Base-by-base conservation (phyloP, 2,329 filamentous ascomycete genomes). In the Grosmannia penicillata region DNA sequence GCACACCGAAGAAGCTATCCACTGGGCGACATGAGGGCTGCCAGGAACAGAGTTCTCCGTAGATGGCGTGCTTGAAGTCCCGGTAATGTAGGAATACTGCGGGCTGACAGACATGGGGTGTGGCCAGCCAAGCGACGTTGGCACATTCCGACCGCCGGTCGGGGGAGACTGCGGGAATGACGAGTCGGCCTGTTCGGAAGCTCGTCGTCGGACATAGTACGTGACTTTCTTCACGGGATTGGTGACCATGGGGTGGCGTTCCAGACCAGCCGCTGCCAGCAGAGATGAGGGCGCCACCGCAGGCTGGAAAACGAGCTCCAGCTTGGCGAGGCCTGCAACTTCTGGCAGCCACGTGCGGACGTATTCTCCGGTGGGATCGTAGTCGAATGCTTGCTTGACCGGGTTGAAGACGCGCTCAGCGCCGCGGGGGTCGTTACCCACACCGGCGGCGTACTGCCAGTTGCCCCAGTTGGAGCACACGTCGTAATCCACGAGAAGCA, bases 371-470 rank as follows among this genome's bases (percentile, higher is more conserved):
- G 74, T 59, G 3, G 67, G 66, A 51, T 89, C 82, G 50, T 89
- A 87, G 45, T 86, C 80, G 31, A 82, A 72, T 0, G 75, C 78
- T 53, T 89, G 82, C 54, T 87, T 87, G 35, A 89, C 74, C 0
- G 82, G 81, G 49, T 89, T 89, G 63, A 87, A 87, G 13, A 82
- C 71, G n/a, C 82, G 65, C 0, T 72, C 71, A 6, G 80, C 72
- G 7, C 76, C 75, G 18, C 81, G 62, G 0, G 82, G 82, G 47
- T 89, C 82, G 46, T 86, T 87, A 8, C 83, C 82, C 0, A 89
- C 80, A 0, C 82, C 82, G 0, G 82, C 70, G 1, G 83, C 72
- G 44, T 89, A 89, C 54, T 86, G 81, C 82, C 82, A 87, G 49
- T 85, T 86, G 9, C 75, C 75, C 81, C 81, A 89, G 47, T 87